Evolutionary conservation across 805 yeast species (phyloP).

Genomic region (Candida glaebosa): DNA sequence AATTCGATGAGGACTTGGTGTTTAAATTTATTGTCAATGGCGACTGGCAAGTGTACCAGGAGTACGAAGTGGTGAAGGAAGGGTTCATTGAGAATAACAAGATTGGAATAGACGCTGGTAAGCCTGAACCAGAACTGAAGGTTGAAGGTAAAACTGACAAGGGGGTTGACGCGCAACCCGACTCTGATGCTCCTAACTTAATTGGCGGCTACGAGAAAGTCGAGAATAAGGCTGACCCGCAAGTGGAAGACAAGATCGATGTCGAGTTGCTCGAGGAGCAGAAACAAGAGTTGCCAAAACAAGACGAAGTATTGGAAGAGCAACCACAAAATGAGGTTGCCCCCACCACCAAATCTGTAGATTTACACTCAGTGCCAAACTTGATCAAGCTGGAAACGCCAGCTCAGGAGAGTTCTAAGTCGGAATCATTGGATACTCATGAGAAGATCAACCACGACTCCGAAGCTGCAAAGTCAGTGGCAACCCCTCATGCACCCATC

Average conservation of each 20-base stretch:
- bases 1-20: constrained; percentile 22
- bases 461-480: no score
- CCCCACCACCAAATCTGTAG: background rate
- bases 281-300: background rate
- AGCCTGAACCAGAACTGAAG: constrained; percentile 7
- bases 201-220: background rate
- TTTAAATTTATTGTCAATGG: constrained; percentile 39
- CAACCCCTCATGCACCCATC: constrained; percentile 9
- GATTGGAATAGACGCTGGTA: constrained; percentile 23
- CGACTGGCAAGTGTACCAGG: constrained; percentile 26
- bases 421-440: constrained; percentile 9
- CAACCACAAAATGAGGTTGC: constrained; percentile 1
- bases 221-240: background rate
- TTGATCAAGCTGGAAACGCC: constrained; percentile 1
- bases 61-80: constrained; percentile 24
- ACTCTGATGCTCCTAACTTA: background rate
- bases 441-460: no score
- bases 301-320: background rate
- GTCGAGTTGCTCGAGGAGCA: background rate
- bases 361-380: constrained; percentile 2
- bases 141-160: background rate
- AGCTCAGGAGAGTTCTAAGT: constrained; percentile 5
- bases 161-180: no score
- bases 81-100: constrained; percentile 35
- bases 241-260: background rate